Evolutionary conservation across 2,329 filamentous ascomycete genomes (phyloP), one percentile per base, ranked within the genome.

Genomic region (Parastagonospora avenae): DNA sequence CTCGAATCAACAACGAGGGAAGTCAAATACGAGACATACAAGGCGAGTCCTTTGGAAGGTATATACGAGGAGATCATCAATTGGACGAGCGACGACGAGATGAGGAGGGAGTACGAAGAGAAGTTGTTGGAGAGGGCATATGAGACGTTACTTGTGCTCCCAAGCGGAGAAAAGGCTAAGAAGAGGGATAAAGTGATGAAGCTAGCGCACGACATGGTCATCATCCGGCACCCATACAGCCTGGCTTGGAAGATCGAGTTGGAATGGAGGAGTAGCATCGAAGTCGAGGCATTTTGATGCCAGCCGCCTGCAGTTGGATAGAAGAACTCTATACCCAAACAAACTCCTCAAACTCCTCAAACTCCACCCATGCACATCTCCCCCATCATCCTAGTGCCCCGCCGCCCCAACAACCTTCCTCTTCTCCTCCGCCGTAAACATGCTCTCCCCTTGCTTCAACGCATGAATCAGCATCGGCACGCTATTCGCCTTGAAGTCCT

Each of bases 201-300:
- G 52, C 78, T 94, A 45, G 92, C 93, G 0, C 85, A 87, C 56
- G 94, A 93, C 54, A 96, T 99, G 90, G 93, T 99, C 54, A 90
- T 96, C 52, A 94, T 99, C 70, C 92, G 93, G 63, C 92, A 97
- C 63, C 90, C 91, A 0, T 96, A 88, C 74, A 85, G 88, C 57
- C 80, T 95, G 12, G 94, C 94, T 0, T 99, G 95, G 95, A 88
- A 91, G 63, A 88, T 97, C 54, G 83, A 89, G 28, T 80, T 99
- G 51, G 91, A 97, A 67, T 97, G 93, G 90, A 84, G 89, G 60
- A 92, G 62, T 7, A 64, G 65, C 5, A 50, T 70, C 50, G 66
- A 68, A n/a, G 55, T 69, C 0, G 66, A 68, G 39, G 62, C 61
- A n/a, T 59, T 64, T 50, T 67, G 55, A 60, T 4, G 16, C 39